Percentiles rank a stretch among this genome's conserved stretches.
Evolutionary conservation across 179 eudicot genomes (phyloP).

Genomic region (Spinacia oleracea): DNA sequence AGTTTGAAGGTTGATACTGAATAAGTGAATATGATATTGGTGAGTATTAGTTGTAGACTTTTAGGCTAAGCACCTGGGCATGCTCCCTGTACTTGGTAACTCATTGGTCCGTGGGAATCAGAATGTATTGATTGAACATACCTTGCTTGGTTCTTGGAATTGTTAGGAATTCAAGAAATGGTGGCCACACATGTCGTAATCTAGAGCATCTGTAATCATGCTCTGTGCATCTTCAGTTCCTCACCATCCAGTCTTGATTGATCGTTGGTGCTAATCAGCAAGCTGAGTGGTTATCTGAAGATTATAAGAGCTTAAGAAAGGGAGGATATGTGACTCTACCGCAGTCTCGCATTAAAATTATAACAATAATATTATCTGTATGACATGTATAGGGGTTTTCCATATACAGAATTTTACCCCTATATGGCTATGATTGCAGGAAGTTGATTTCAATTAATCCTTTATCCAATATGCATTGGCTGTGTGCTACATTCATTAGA

Average conservation of each 20-base stretch:
- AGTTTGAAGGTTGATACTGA: neutral
- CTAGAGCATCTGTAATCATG: neutral
- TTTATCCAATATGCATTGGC: neutral
- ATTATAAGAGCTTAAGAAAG: neutral
- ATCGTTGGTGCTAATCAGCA: neutral
- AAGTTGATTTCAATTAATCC: neutral
- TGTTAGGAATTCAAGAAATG: neutral
- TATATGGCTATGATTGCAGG: neutral
- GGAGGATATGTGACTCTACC: neutral
- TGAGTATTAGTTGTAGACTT: too few species aligned
- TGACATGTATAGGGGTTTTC: neutral
- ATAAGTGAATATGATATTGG: neutral
- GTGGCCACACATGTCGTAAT: neutral
- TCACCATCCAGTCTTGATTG: neutral
- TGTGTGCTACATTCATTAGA: neutral
- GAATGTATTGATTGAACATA: neutral
- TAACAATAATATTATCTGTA: neutral
- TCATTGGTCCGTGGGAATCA: neutral
- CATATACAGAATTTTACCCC: neutral
- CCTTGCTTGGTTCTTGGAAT: neutral
- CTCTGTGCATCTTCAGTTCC: neutral
- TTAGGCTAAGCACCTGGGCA: too few species aligned
- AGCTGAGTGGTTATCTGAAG: neutral
- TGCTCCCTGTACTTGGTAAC: neutral
- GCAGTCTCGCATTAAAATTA: too few species aligned